Evolutionary conservation across 148 eudicot species (phyloP).

Genomic region (Limonium bicolor): DNA sequence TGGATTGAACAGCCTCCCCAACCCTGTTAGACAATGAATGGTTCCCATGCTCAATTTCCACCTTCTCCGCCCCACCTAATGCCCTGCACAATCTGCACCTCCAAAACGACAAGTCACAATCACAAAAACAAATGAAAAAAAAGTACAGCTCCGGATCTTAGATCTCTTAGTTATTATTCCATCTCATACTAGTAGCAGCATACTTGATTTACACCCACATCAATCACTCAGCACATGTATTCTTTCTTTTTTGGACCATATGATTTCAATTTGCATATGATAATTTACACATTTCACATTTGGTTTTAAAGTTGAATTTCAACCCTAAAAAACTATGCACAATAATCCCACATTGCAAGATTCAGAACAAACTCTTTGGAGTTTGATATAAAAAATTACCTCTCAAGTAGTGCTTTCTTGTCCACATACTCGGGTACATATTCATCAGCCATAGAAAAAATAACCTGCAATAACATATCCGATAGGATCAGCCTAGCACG

Average conservation of each 20-base stretch:
- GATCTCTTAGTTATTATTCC: too few relatives aligned
- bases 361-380: neutral
- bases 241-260: too few relatives aligned
- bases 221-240: too few relatives aligned
- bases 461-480: slow-evolving; percentile 62
- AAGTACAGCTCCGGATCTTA: too few relatives aligned
- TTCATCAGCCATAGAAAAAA: slow-evolving; percentile 87
- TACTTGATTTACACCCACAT: too few relatives aligned
- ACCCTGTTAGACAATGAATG: slow-evolving; percentile 85
- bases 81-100: slow-evolving; percentile 79
- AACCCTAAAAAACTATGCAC: too few relatives aligned
- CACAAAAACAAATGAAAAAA: too few relatives aligned
- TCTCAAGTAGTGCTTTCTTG: slow-evolving; percentile 67
- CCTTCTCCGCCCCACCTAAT: slow-evolving; percentile 92
- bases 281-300: neutral
- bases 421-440: slow-evolving; percentile 84
- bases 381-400: slow-evolving; percentile 18
- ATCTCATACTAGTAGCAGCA: too few relatives aligned
- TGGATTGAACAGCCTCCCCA: slow-evolving; percentile 71
- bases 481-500: too few relatives aligned
- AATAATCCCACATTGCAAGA: neutral
- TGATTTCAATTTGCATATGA: too few relatives aligned
- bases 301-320: too few relatives aligned
- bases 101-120: too few relatives aligned
- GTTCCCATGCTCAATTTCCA: slow-evolving; percentile 71